Percentiles rank a stretch among this genome's conserved stretches.
phyloP scores from a whole-genome alignment of 108 stramenopile genomes.

The Epithemia pelagica region DNA sequence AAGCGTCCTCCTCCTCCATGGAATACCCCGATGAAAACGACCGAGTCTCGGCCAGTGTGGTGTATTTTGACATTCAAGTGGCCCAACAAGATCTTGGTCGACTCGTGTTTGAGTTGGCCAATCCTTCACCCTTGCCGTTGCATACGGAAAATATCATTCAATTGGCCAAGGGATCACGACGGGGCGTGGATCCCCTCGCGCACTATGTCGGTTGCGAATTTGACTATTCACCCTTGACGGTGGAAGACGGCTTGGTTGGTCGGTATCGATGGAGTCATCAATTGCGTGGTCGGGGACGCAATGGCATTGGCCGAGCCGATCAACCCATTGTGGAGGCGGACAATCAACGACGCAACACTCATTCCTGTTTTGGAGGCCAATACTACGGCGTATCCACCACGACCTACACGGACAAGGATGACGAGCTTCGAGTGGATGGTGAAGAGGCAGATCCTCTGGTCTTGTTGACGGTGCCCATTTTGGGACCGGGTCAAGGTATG shows the following conservation, averaged over 20 bases:
- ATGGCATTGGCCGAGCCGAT: conserved; percentile 38
- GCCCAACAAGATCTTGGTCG: conserved; percentile 28
- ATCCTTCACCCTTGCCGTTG: conserved; percentile 41
- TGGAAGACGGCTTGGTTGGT: conserved; percentile 33
- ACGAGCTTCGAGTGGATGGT: background rate
- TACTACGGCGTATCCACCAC: conserved; percentile 43
- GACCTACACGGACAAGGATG: background rate
- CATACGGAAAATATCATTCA: conserved; percentile 53
- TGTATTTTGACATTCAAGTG: conserved; percentile 53
- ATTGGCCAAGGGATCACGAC: conserved; percentile 27
- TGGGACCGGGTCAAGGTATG: conserved; percentile 40
- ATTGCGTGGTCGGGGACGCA: conserved; percentile 43
- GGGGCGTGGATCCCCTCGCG: conserved; percentile 43
- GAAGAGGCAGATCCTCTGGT: conserved; percentile 31
- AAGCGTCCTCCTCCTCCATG: too few relatives aligned
- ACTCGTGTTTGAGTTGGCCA: conserved; percentile 38
- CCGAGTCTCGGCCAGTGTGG: background rate
- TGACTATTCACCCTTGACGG: conserved; percentile 34
- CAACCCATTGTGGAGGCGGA: conserved; percentile 38
- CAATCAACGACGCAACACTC: conserved; percentile 24
- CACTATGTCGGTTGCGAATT: conserved; percentile 54
- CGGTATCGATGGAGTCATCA: conserved; percentile 59
- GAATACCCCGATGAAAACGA: background rate
- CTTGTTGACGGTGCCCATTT: conserved; percentile 50
- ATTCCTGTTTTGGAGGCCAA: conserved; percentile 46